These are phyloP conservation scores for Solanum medicagineum DNA, from an alignment of 257 asterid genomes.

Conservation along the genomic window DNA sequence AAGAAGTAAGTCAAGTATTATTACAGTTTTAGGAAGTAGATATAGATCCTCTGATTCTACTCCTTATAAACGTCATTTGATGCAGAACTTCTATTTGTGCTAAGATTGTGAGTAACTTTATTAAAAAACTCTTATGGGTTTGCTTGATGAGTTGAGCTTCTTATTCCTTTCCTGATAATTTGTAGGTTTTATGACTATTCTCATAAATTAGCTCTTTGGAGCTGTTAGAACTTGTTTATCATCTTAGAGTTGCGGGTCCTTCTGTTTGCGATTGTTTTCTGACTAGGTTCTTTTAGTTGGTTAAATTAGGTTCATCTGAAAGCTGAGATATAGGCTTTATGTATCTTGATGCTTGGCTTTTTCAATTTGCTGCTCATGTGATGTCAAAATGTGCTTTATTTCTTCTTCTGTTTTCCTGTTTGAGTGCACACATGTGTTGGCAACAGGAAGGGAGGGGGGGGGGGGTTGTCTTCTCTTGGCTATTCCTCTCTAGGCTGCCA, in stretches of 20 bases:
- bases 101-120: constrained; percentile 12
- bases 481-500: not conserved
- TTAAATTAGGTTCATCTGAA: not conserved
- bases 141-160: constrained; percentile 18
- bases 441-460: not conserved
- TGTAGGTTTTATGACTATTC: constrained; percentile 6
- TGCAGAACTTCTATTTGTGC: constrained; percentile 25
- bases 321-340: not conserved
- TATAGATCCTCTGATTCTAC: constrained; percentile 16
- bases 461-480: not conserved
- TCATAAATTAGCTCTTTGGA: constrained; percentile 3
- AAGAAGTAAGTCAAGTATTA: constrained; percentile 56
- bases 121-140: constrained; percentile 25
- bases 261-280: not conserved
- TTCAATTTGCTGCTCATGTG: not conserved
- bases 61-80: constrained; percentile 19
- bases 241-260: not conserved
- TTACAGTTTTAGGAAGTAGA: constrained; percentile 27
- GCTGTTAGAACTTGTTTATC: not conserved
- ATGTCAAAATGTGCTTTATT: not conserved
- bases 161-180: not conserved
- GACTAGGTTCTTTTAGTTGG: not conserved
- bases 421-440: not conserved
- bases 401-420: not conserved
- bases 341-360: not conserved